A percentile compares a stretch with the other conserved stretches of the same genome.
These are phyloP conservation scores for Diversispora eburnea DNA, from an alignment of 192 early-diverging fungal genomes.

Conservation along the genomic window DNA sequence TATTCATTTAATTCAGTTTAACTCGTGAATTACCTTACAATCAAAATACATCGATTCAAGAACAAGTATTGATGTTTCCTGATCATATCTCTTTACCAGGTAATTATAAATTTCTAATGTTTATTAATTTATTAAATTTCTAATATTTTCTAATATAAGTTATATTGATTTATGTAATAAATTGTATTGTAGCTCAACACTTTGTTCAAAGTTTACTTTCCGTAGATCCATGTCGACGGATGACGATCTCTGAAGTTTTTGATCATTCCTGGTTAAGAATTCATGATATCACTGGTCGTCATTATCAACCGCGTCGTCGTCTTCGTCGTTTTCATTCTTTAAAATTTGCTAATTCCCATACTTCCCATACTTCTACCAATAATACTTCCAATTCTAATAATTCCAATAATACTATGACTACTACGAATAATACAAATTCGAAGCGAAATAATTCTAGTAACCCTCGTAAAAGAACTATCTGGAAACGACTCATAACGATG, in stretches of 20 bases:
- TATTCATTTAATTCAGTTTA: neutral
- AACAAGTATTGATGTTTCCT: neutral
- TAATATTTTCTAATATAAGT: neutral
- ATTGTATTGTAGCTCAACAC: neutral
- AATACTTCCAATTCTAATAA: too few relatives aligned
- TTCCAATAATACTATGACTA: too few relatives aligned
- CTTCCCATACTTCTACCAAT: too few relatives aligned
- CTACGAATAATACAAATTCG: too few relatives aligned
- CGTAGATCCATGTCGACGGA: neutral
- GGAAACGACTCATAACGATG: too few relatives aligned
- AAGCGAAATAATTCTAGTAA: too few relatives aligned
- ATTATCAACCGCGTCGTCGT: too few relatives aligned
- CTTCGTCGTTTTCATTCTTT: neutral
- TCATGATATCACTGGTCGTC: neutral
- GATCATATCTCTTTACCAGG: neutral
- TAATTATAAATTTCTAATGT: neutral
- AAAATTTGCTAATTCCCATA: neutral
- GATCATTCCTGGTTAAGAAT: conserved; percentile 3
- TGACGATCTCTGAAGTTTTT: neutral
- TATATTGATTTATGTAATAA: neutral
- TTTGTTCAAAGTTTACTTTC: conserved; percentile 1
- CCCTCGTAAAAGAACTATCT: too few relatives aligned
- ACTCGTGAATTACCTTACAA: neutral
- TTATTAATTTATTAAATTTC: neutral
- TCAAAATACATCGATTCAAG: neutral